These are phyloP conservation scores for Backusella luteola DNA, from an alignment of 192 early-diverging fungal genomes.

Conservation along the genomic window DNA sequence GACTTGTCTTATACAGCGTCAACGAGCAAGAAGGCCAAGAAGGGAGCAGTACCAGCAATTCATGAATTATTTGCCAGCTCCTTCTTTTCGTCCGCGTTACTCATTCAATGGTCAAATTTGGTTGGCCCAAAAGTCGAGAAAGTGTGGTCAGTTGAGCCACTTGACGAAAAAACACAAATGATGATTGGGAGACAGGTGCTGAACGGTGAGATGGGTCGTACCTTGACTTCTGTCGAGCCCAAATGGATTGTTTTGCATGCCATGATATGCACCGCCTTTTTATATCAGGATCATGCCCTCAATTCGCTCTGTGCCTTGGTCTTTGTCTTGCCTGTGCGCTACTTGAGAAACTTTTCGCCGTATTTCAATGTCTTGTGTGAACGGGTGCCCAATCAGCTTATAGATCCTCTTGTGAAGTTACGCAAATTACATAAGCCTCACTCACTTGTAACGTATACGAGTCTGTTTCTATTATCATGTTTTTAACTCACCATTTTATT, in stretches of 20 bases:
- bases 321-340: conserved; percentile 47
- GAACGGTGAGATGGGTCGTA: conserved; percentile 51
- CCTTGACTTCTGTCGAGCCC: conserved; percentile 36
- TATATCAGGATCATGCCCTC: conserved; percentile 37
- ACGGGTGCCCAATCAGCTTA: conserved; percentile 46
- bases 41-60: neutral
- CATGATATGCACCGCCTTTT: conserved; percentile 31
- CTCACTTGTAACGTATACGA: conserved; percentile 20
- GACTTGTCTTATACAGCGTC: neutral
- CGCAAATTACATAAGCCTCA: conserved; percentile 34
- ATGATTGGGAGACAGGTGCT: conserved; percentile 48
- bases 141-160: conserved; percentile 33
- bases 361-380: conserved; percentile 47
- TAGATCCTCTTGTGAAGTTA: conserved; percentile 27
- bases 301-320: conserved; percentile 43
- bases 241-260: conserved; percentile 48
- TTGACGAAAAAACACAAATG: conserved; percentile 2
- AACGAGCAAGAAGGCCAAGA: conserved; percentile 1
- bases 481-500: neutral
- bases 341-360: conserved; percentile 48
- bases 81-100: conserved; percentile 53
- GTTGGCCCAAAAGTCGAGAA: conserved; percentile 52
- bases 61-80: conserved; percentile 41
- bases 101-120: conserved; percentile 54
- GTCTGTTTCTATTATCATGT: neutral